Conservation (phyloP, 2,329 filamentous ascomycete genomes). For the Escovopsis sp. region DNA sequence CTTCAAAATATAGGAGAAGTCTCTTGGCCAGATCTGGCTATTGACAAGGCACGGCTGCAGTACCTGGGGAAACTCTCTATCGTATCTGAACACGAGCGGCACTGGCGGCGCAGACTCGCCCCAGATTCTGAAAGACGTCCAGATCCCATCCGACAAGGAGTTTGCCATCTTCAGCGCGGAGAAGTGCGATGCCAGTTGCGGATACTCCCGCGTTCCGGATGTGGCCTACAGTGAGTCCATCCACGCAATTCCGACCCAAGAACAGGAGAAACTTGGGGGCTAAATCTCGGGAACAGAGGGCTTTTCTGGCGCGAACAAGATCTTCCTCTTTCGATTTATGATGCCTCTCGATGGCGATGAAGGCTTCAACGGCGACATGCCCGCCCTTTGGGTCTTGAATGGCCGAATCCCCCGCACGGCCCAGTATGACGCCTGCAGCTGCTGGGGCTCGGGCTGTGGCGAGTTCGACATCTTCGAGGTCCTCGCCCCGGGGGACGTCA, state of each 20-base stretch:
- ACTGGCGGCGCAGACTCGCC: slow-evolving; percentile 23
- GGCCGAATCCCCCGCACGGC: slow-evolving; percentile 53
- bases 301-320: slow-evolving; percentile 54
- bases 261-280: neutral
- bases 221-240: slow-evolving; percentile 29
- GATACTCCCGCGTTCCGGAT: slow-evolving; percentile 26
- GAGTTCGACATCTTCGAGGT: slow-evolving; percentile 67
- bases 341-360: slow-evolving; percentile 49
- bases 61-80: slow-evolving; percentile 28
- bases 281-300: slow-evolving; percentile 35
- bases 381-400: slow-evolving; percentile 65
- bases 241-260: no score
- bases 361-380: slow-evolving; percentile 49
- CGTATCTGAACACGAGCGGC: slow-evolving; percentile 30
- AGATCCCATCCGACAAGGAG: slow-evolving; percentile 29
- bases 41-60: neutral
- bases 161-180: slow-evolving; percentile 31
- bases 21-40: no score
- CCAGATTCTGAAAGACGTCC: slow-evolving; percentile 23
- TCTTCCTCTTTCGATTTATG: slow-evolving; percentile 58
- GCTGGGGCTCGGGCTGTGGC: slow-evolving; percentile 55
- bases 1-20: neutral
- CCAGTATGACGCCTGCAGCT: slow-evolving; percentile 59
- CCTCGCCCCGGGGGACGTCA: slow-evolving; percentile 47
- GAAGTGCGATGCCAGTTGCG: slow-evolving; percentile 28